Conservation (phyloP, 495 filamentous ascomycete species). For the Aspergillus mulundensis region DNA sequence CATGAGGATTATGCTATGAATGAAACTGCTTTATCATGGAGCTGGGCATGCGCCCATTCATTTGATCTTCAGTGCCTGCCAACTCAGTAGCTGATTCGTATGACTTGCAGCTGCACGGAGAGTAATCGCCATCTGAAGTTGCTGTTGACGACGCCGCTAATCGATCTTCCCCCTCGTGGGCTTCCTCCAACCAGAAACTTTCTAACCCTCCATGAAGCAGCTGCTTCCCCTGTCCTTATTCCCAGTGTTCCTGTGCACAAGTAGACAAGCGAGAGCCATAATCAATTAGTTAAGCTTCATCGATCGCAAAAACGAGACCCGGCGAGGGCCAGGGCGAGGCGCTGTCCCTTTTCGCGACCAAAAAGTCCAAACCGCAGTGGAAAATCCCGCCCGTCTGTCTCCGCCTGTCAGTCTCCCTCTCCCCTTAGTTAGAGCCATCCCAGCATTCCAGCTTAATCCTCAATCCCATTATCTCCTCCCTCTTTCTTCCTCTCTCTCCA, state of each 20-base stretch:
- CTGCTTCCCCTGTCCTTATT: constrained; percentile 1
- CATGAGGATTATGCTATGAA: neutral
- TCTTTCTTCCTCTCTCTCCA: constrained; percentile 14
- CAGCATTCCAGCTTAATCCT: constrained; percentile 14
- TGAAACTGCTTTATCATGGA: neutral
- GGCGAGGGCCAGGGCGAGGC: neutral
- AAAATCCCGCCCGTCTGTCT: constrained; percentile 25
- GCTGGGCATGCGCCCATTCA: neutral
- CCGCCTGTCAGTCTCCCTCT: constrained; percentile 21
- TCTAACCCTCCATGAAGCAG: constrained; percentile 1
- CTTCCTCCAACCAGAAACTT: constrained; percentile 10
- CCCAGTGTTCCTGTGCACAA: neutral
- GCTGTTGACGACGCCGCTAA: constrained; percentile 12
- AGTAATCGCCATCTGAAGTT: constrained; percentile 13
- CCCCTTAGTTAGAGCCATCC: constrained; percentile 20
- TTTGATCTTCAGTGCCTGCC: neutral
- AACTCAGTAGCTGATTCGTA: constrained; percentile 8
- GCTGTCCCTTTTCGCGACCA: neutral
- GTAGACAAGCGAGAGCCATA: neutral
- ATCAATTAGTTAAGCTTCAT: neutral
- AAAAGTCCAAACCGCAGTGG: constrained; percentile 11
- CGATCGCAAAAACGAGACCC: neutral
- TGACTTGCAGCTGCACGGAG: constrained; percentile 24
- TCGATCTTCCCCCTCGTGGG: constrained; percentile 19
- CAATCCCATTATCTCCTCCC: constrained; percentile 19